Evolutionary conservation across 2,329 filamentous ascomycete species (phyloP), one percentile per base, ranked within the genome.

Genomic region (Botryotinia globosa): DNA sequence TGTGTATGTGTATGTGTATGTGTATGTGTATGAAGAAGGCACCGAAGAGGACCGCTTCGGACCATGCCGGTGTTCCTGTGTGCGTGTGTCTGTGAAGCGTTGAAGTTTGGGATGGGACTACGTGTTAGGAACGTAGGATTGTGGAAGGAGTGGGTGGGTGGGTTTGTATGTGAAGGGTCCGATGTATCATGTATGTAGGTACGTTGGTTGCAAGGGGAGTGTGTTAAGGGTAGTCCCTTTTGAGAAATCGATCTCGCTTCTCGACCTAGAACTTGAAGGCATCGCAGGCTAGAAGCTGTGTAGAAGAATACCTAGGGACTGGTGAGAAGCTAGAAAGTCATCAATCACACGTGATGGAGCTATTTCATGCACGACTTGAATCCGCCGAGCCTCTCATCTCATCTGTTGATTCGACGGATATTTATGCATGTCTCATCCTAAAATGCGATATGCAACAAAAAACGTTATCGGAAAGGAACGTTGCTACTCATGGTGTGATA

Each of bases 371-470:
- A 71, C 69, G 61, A 71, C 61, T 66, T 71, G 58, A 54, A 45
- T 51, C 39, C 58, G 54, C 67, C 67, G 67, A 69, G 34, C 16
- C n/a, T 18, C 18, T 9, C n/a, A 45, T 63, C 39, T 37, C 39
- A 48, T 62, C 42, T 37, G 20, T 71, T 67, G 48, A 71, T 67
- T 71, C 48, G 61, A 66, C 32, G 51, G 61, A 56, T 58, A 34
- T 58, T 71, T 44, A 71, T 71, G 69, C 69, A 71, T 66, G 62
- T 71, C 69, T 71, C 69, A 71, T 71, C 48, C 48, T 39, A 29
- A 67, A 54, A 67, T 71, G 48, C 39, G 69, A 71, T 71, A 59
- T 67, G 69, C 69, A 71, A 71, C 69, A 66, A 71, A 71, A 67
- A 20, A 22, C n/a, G 32, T 29, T 64, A 20, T 71, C 45, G 20